These are phyloP conservation scores for Suillus sp. DNA, from an alignment of 768 basidiomycete species.

Conservation along the genomic window DNA sequence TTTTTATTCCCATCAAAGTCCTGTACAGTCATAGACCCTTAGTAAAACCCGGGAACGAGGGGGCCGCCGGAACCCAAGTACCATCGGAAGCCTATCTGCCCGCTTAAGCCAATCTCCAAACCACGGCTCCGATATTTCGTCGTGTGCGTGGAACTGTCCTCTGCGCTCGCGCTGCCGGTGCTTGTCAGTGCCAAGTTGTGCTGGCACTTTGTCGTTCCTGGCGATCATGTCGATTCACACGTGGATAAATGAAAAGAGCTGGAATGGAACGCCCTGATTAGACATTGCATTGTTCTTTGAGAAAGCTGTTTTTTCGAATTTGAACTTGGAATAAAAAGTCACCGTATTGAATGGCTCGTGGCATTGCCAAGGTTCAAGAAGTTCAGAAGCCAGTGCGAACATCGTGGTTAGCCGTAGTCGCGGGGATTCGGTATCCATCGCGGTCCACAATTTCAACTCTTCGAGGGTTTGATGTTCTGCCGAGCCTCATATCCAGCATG, in stretches of 20 bases:
- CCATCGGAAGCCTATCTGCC: not conserved
- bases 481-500: not conserved
- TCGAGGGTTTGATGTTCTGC: not conserved
- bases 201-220: constrained; percentile 10
- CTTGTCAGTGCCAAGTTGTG: not conserved
- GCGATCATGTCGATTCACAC: constrained; percentile 5
- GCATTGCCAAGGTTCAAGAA: not conserved
- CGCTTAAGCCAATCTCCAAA: not conserved
- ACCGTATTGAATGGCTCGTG: not conserved
- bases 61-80: not conserved
- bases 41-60: not conserved
- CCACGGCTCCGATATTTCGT: not conserved
- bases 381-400: not conserved
- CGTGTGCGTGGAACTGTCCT: not conserved
- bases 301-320: not conserved
- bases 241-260: not conserved
- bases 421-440: not conserved
- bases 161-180: not conserved
- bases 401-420: not conserved
- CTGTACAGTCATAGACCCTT: not conserved
- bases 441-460: not conserved
- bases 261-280: not conserved
- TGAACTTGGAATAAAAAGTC: too few species aligned
- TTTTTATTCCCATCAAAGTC: not conserved
- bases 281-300: not conserved